Base-by-base conservation (phyloP, 441 rosid species). In the Eruca vesicaria region DNA sequence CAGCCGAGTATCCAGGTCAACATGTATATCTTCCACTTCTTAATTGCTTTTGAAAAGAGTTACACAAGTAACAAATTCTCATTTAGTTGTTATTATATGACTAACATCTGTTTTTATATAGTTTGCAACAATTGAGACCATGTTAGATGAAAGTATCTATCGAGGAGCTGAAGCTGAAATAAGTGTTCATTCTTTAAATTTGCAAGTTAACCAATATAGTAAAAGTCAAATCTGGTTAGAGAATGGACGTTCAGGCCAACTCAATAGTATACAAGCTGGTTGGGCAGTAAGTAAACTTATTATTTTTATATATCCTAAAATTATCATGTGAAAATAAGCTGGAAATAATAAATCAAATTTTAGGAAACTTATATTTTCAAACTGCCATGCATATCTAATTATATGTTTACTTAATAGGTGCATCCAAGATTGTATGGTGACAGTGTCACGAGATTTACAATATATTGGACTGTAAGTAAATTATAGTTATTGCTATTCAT, bases 221-320 rank as follows among this genome's bases (percentile, higher is more conserved):
- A 74, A 74, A 59, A 59, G 78, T 66, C 62, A 74, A 66, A 74
- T 74, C 0, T 74, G 72, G 78, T 5, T 74, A 32, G 78, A 74
- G 31, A 74, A 74, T 66, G 78, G 78, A 45, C 52, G 20, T 66
- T 7, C 0, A 45, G 23, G 0, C 32, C 66, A 74, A 74, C 15
- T 66, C 55, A 74, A 74, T 59, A 74, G 68, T 60, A 59, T 74
- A 32, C 73, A 74, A 67, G 73, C 35, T 59, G 78, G 78, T 48
- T 74, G 72, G 78, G 62, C 68, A 3, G 68, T 74, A 48, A 67
- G 68, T 66, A 14, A 7, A 23, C 9, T 55, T 36, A 5, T 35
- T 16, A 28, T 4, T 45, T 60, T 4, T 45, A 5, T 16, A 48
- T 43, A 14, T 14, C 32, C 31, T 60, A 45, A 38, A 2, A 43